A percentile compares a stretch with the other conserved stretches of the same genome.
Conservation (phyloP, 768 basidiomycete species). For the Suillus placidus region DNA sequence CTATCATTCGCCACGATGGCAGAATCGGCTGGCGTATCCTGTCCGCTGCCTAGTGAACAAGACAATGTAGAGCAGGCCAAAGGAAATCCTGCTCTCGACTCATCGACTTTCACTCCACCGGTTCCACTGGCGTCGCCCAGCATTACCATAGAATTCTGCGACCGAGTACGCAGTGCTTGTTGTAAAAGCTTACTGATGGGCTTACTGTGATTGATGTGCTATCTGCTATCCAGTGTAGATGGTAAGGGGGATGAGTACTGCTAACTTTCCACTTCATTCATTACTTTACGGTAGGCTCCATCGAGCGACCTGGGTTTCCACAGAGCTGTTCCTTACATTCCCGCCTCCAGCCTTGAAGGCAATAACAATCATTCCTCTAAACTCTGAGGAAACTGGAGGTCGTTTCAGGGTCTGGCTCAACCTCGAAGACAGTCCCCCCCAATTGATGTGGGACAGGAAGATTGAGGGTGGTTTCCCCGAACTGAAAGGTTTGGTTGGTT, state of each 20-base stretch:
- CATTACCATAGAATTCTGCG: constrained; percentile 91
- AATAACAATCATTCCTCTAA: constrained; percentile 75
- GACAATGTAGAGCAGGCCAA: constrained; percentile 10
- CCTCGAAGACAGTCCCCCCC: constrained; percentile 35
- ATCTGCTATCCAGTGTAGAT: constrained; percentile 63
- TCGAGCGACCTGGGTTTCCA: constrained; percentile 91
- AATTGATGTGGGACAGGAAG: constrained; percentile 88
- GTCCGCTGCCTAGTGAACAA: constrained; percentile 29
- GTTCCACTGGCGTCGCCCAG: constrained; percentile 49
- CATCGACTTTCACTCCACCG: constrained; percentile 60
- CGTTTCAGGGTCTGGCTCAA: constrained; percentile 90
- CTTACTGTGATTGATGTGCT: constrained; percentile 1
- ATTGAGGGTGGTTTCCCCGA: constrained; percentile 92
- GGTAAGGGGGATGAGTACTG: constrained; percentile 47
- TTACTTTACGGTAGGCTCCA: constrained; percentile 74
- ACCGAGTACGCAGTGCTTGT: constrained; percentile 59
- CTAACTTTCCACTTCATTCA: constrained; percentile 1
- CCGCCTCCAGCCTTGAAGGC: constrained; percentile 71
- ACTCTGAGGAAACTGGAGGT: constrained; percentile 81
- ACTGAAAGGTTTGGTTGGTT: constrained; percentile 74
- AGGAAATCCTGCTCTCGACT: constrained; percentile 38
- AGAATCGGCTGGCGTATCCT: constrained; percentile 17
- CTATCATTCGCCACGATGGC: constrained; percentile 25
- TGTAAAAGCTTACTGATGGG: constrained; percentile 3
- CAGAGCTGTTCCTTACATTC: constrained; percentile 90